Base-by-base conservation (phyloP, 257 asterid genomes). In the Eustoma russellianum region DNA sequence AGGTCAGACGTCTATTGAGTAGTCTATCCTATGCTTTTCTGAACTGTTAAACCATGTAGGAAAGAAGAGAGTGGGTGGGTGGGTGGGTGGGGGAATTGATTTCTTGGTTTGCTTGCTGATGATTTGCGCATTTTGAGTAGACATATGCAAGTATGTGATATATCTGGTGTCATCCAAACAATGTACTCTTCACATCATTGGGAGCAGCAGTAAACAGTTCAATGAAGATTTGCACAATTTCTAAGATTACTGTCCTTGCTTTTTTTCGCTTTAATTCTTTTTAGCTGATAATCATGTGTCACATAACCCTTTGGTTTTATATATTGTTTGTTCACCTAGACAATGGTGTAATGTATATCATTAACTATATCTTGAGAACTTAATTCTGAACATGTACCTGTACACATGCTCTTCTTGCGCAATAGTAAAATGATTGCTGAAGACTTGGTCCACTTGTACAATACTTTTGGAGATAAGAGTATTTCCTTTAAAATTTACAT, bases 1-100 rank as follows among this genome's bases (percentile, higher is more conserved):
- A 80, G 98, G 98, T 91, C 74, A 74, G 64, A 48, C 60, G 50
- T 73, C 66, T 66, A 60, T 38, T 52, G 19, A n/a, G n/a, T 43
- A 61, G n/a, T 44, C 44, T 58, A 13, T 13, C 5, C 45, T 57
- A 13, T 41, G 49, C 49, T 15, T 41, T 30, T 3, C 40, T 61
- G 15, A 61, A 30, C 14, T 45, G 33, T 5, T 18, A 40, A 48
- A 41, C 33, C 1, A 9, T 3, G 17, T 35, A 2, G 7, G 8
- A 51, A 50, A 49, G n/a, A n/a, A n/a, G n/a, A n/a, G n/a, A n/a
- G n/a, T n/a, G n/a, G n/a, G n/a, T n/a, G n/a, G n/a, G n/a, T n/a
- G n/a, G n/a, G n/a, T n/a, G n/a, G n/a, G n/a, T n/a, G n/a, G n/a
- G n/a, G n/a, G n/a, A n/a, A n/a, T n/a, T n/a, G n/a, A n/a, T n/a